Percentiles rank a stretch among this genome's conserved stretches.
These are phyloP conservation scores for Tanacetum coccineum DNA, from an alignment of 129 eudicot species.

Conservation along the genomic window DNA sequence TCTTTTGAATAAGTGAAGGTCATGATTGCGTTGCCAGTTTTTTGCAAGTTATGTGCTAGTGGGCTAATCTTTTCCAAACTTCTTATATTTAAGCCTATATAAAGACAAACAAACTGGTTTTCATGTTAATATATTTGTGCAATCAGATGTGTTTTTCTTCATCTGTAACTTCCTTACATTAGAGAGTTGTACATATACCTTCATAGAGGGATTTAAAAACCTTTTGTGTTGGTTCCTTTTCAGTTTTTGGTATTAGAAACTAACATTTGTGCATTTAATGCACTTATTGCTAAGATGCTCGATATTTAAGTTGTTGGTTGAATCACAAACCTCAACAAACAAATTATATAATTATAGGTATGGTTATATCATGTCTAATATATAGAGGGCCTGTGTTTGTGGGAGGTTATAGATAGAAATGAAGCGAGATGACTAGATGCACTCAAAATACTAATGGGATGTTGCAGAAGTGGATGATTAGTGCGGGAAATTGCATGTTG, in stretches of 20 bases:
- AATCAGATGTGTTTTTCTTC: background rate
- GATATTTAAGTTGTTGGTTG: background rate
- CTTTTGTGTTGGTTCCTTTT: background rate
- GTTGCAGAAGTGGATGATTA: constrained; percentile 1
- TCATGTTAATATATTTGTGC: background rate
- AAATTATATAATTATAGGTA: background rate
- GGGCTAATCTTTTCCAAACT: background rate
- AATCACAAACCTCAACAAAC: background rate
- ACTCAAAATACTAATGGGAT: background rate
- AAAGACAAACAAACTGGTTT: background rate
- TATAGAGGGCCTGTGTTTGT: background rate
- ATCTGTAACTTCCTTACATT: background rate
- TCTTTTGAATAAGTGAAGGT: background rate
- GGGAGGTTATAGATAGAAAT: background rate
- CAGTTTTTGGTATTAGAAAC: background rate
- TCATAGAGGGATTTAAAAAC: background rate
- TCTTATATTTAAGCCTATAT: background rate
- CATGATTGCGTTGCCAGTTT: background rate
- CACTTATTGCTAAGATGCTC: background rate
- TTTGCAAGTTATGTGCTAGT: background rate
- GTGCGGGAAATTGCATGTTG: background rate
- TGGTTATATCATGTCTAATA: background rate
- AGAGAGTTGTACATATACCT: background rate
- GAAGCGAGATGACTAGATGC: background rate
- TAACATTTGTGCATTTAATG: background rate